Evolutionary conservation across 371 early-diverging fungal genomes (phyloP), one percentile per base, ranked within the genome.

Genomic region (Dinochytrium kinnereticum): DNA sequence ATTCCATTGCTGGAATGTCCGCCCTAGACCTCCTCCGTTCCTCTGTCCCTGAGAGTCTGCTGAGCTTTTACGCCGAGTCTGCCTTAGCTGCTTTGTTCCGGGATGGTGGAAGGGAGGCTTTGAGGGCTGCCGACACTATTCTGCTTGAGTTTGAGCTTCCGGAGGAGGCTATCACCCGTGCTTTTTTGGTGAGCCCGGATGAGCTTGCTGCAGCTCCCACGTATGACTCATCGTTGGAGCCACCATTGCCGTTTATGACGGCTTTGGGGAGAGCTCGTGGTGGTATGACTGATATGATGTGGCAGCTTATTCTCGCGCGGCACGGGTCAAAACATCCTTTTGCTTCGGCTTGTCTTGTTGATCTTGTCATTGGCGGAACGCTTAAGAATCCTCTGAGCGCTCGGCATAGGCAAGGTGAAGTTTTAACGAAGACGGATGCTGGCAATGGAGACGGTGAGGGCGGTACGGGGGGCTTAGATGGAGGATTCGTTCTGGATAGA

Each of bases 311-410:
- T 31, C 64, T 76, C 21, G 72, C 73, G 26, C 53, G 74, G 33
- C 69, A 61, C 49, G 77, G 77, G 24, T 7, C 70, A 26, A 21
- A 30, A 21, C 77, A 76, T 70, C 51, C 77, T 17, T 76, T 76
- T 65, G 66, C 74, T 3, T 64, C 57, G 26, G 77, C 77, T n/a
- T 76, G 70, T 37, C 21, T 76, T 1, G 70, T 76, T 0, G 77
- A 76, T 39, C 31, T 73, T 0, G 73, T 76, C 24, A 73, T 76
- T 65, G 77, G 77, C 15, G 77, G 77, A 0, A 73, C 77, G 34
- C 33, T 76, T 10, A 72, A 65, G 51, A 65, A 51, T 34, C 64
- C 73, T 15, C 19, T 68, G n/a, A 53, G 55, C 49, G 49, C 21
- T 10, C 10, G 49, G 49, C 10, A n/a, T n/a, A n/a, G n/a, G n/a